Evolutionary conservation across 1,139 yeast genomes (phyloP), one percentile per base, ranked within the genome.

Genomic region (Protomyces arabidopsidicola): DNA sequence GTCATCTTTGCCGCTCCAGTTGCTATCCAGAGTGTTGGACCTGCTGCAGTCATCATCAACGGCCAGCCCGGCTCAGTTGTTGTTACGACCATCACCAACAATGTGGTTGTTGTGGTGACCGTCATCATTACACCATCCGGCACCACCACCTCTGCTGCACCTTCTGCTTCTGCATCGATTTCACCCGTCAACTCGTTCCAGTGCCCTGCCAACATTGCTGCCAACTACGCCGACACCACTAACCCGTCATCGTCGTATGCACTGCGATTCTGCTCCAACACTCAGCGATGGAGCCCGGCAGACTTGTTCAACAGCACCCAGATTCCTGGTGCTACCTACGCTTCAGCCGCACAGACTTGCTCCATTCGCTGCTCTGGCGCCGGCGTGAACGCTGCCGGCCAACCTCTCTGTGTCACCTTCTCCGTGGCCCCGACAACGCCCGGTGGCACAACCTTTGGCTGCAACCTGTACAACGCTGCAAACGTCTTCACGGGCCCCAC

Each of bases 401-500:
- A 18, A 42, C 48, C 48, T 42, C 34, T 20, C 22, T 58, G 62
- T 27, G 56, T 31, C 52, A 58, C 62, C 18, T 58, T 58, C 56
- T 58, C 62, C 14, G 62, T 58, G 12, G 62, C 62, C 1, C 62
- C 62, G 14, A 58, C 62, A 14, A 58, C 62, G 3, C 56, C 53
- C 8, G 62, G 62, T 14, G 62, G 62, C 12, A n/a, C 45, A 20
- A 58, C 55, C 35, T 58, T 58, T 48, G 48, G 48, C 45, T 58
- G 62, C 53, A 58, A 58, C 53, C 52, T 58, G 34, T 58, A 58
- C 62, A 58, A 58, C 48, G 62, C 62, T 14, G 53, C 56, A 8
- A 58, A 51, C 34, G 62, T 58, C 55, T 58, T 58, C 56, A 58
- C 51, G 48, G 62, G 62, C n/a, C 62, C 62, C 6, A 58, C 62